Base-by-base conservation (phyloP, 2,329 filamentous ascomycete genomes). In the Sporothrix globosa region DNA sequence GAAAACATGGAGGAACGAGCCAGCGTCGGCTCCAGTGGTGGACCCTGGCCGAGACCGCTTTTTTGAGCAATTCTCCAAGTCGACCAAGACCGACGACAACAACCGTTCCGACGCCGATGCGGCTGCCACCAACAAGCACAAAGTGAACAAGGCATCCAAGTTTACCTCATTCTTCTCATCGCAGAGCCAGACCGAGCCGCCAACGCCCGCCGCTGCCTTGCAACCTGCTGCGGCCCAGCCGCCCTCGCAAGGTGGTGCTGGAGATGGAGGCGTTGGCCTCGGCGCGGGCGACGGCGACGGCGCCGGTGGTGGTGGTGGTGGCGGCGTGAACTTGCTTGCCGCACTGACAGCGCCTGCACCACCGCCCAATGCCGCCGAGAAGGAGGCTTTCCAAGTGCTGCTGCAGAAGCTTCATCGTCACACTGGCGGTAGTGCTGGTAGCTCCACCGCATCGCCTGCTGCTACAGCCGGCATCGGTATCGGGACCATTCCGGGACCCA, bases 351-450 rank as follows among this genome's bases (percentile, higher is more conserved):
- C 53, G 24, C 53, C 52, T 13, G 52, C 52, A 54, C 21, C 24
- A 4, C 73, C 76, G 2, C 74, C 77, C 9, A 80, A 83, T 6
- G 88, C 89, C 73, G 87, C 89, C 68, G 94, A 97, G 76, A 92
- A 93, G 79, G 91, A 93, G 78, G 94, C 93, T 1, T 97, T 97
- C 80, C 88, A 93, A 74, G 87, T 90, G 58, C 87, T 97, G 60
- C 83, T 97, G 48, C 87, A 91, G 75, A 96, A 97, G 85, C 86
- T 97, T 53, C 90, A 93, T 72, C 83, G 83, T 70, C 86, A 88
- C 71, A 85, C 82, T 1, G 72, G 81, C 7, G 76, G 80, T 58
- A 75, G 69, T 34, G 53, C 56, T 70, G 71, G 69, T 19, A 56
- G 56, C 21, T 52, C 63, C 1, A 30, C 54, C 4, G 67, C 68